Base-by-base conservation (phyloP, 306 rosid species). In the Fragaria nilgerrensis region DNA sequence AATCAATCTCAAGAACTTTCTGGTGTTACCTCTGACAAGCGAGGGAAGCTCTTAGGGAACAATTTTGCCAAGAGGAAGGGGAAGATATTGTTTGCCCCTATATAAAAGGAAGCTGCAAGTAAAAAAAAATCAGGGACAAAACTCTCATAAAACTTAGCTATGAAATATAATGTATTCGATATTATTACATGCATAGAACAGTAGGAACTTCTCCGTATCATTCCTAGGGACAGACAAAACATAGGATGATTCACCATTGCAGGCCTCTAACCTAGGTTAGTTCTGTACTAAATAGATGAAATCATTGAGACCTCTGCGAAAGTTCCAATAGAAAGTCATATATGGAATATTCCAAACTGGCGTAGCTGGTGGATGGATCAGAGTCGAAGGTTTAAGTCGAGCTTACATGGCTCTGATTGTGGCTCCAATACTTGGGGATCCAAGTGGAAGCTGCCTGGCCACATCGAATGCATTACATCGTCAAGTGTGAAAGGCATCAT, bases 371-470 rank as follows among this genome's bases (percentile, higher is more conserved):
- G 45, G 72, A 59, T 53, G 17, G 75, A 66, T 90, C 85, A 95
- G 47, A 95, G 96, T 77, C 88, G 85, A 75, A 95, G 99, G 81
- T 89, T 87, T 78, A 95, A 82, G 83, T 95, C 97, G 72, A 95
- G 86, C 82, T 86, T 85, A 84, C 77, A 79, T 72, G 86, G 70
- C 55, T 86, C 90, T 56, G 82, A 80, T 45, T 80, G 83, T 4
- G 86, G 83, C 77, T 85, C 78, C 9, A 82, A 78, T 76, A 75
- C 82, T 71, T 74, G 90, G 11, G 82, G 79, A 81, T 85, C 82
- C 79, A 91, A 77, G 9, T 84, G 92, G 64, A 92, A 96, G 91
- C 99, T 96, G 0, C 99, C 99, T 3, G 98, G 99, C 98, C 99
- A 96, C 62, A 82, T 86, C 80, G 76, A 74, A 80, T 87, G 85